Evolutionary conservation across 371 early-diverging fungal genomes (phyloP).

Genomic region (Conidiobolus incongruus): DNA sequence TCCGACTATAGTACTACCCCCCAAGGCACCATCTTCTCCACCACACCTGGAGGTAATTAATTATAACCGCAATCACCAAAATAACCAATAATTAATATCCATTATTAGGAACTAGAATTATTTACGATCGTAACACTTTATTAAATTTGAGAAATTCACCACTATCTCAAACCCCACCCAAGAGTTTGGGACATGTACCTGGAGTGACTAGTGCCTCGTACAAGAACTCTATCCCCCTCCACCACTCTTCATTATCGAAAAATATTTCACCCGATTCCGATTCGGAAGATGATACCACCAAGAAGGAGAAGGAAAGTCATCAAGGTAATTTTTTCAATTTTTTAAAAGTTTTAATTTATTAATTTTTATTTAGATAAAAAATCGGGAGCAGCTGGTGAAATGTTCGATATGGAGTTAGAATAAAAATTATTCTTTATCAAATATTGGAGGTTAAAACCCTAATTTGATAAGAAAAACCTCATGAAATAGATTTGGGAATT

Average conservation of each 20-base stretch:
- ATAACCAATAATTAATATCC: neutral
- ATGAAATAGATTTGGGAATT: too few species aligned
- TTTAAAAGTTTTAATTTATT: neutral
- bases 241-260: constrained; percentile 9
- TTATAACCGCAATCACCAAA: neutral
- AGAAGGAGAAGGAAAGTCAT: neutral
- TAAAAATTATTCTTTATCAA: too few species aligned
- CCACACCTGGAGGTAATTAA: constrained; percentile 31
- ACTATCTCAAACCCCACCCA: constrained; percentile 31
- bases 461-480: too few species aligned
- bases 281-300: neutral
- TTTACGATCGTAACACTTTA: constrained; percentile 36
- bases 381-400: constrained; percentile 1
- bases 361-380: constrained; percentile 1
- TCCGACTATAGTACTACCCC: constrained; percentile 29
- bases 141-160: constrained; percentile 36
- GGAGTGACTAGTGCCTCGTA: constrained; percentile 23
- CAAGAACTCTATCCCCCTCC: constrained; percentile 5
- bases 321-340: neutral
- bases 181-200: constrained; percentile 28
- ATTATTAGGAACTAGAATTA: constrained; percentile 28
- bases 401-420: constrained; percentile 10
- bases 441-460: too few species aligned
- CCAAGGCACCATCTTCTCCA: constrained; percentile 28
- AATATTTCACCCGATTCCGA: constrained; percentile 7